A percentile compares a stretch with the other conserved stretches of the same genome.
Conservation (phyloP, 495 filamentous ascomycete genomes). For the Penicillium bialowiezense region DNA sequence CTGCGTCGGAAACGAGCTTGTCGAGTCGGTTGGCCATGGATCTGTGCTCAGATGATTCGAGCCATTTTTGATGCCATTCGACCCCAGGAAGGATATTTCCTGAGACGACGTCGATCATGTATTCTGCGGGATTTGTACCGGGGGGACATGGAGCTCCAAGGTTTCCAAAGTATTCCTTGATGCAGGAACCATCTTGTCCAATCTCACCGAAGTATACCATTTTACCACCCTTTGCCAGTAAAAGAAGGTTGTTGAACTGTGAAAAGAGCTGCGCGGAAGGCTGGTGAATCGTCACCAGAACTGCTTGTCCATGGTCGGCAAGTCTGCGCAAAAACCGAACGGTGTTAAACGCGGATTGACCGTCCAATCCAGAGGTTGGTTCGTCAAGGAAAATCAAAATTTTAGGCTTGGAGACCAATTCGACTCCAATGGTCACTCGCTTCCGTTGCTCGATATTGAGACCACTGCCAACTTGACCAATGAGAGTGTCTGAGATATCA, state of each 20-base stretch:
- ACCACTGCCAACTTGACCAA: slow-evolving; percentile 52
- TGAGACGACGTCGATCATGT: slow-evolving; percentile 83
- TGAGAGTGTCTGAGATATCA: slow-evolving; percentile 51
- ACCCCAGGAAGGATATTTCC: slow-evolving; percentile 19
- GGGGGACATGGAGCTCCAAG: slow-evolving; percentile 71
- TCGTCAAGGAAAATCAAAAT: slow-evolving; percentile 76
- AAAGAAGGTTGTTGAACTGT: slow-evolving; percentile 68
- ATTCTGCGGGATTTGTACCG: slow-evolving; percentile 80
- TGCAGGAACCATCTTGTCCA: slow-evolving; percentile 49
- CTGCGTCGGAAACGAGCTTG: not conserved
- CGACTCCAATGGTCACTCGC: slow-evolving; percentile 65
- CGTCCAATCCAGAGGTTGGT: slow-evolving; percentile 71
- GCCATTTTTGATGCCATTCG: not conserved
- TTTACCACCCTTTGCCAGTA: slow-evolving; percentile 67
- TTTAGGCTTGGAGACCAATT: slow-evolving; percentile 64
- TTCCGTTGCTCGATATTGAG: slow-evolving; percentile 62
- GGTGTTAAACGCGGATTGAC: slow-evolving; percentile 61
- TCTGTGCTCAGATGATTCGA: not conserved
- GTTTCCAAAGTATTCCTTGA: slow-evolving; percentile 71
- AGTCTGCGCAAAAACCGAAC: slow-evolving; percentile 64
- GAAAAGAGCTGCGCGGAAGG: slow-evolving; percentile 70
- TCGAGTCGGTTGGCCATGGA: not conserved
- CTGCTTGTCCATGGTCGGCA: slow-evolving; percentile 64
- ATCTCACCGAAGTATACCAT: slow-evolving; percentile 71
- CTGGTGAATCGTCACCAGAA: slow-evolving; percentile 76